Percentiles rank a stretch among this genome's conserved stretches.
Conservation (phyloP, 495 filamentous ascomycete genomes). For the Penicillium egyptiacum region DNA sequence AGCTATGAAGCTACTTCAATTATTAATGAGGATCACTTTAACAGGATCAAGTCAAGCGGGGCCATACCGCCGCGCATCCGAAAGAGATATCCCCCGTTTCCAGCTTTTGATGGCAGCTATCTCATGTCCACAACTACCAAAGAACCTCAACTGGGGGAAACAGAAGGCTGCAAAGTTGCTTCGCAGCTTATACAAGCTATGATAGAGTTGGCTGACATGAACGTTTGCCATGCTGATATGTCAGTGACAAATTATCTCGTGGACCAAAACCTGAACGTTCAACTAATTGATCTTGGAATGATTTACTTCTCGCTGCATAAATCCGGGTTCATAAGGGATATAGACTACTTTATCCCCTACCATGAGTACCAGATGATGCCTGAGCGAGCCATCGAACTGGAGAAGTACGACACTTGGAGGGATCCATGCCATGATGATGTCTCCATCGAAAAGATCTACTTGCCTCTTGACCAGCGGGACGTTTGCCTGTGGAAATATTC, state of each 20-base stretch:
- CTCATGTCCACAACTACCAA: conserved; percentile 13
- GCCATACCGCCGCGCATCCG: not conserved
- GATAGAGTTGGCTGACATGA: conserved; percentile 26
- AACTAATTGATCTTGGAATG: conserved; percentile 27
- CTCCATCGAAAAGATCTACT: not conserved
- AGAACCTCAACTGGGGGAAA: conserved; percentile 21
- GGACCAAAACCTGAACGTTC: conserved; percentile 24
- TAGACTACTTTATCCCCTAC: conserved; percentile 10
- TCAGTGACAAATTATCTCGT: conserved; percentile 28
- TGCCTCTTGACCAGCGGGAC: conserved; percentile 15
- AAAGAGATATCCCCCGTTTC: conserved; percentile 10
- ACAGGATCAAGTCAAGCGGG: not conserved
- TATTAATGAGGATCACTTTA: conserved; percentile 1
- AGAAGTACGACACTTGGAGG: not conserved
- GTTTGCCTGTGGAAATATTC: conserved; percentile 26
- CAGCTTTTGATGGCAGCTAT: conserved; percentile 19
- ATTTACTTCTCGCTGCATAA: conserved; percentile 18
- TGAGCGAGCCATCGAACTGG: conserved; percentile 17
- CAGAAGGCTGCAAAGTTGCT: conserved; percentile 27
- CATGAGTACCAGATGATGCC: conserved; percentile 29
- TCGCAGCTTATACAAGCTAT: conserved; percentile 28
- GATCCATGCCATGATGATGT: not conserved
- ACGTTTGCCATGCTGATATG: conserved; percentile 27
- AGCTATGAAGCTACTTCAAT: conserved; percentile 6
- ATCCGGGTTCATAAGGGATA: not conserved